Evolutionary conservation across 768 basidiomycete species (phyloP), one percentile per base, ranked within the genome.

Genomic region (Lactifluus piperatus): DNA sequence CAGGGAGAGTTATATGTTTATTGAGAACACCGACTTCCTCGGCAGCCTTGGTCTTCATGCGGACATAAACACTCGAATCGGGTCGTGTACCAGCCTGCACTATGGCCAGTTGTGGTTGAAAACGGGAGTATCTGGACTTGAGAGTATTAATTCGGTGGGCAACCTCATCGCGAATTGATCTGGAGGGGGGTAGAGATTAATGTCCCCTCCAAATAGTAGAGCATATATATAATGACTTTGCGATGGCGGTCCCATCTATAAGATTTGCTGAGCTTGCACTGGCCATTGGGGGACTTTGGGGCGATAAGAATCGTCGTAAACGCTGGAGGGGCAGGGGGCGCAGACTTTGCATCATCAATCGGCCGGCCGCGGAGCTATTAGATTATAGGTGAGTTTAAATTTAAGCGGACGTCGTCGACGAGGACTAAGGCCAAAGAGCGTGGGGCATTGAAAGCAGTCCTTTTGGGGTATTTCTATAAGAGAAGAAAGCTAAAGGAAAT

Each of bases 21-120:
- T 89, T 87, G 59, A 79, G 81, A 74, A 98, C 90, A 59, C 97
- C 94, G 64, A 90, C 86, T 74, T 98, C 92, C 66, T 92, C 84
- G 11, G 94, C 90, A 11, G 97, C 97, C 72, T 94, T 97, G 44
- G 82, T 78, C 75, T 99, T 99, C 95, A 98, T 98, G 68, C 92
- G 91, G 65, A 99, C 86, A 73, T 99, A 99, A 43, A 86, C 85
- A 20, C 79, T 76, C 5, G 94, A 98, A 71, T 97, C 95, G 22
- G 92, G 85, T 58, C 91, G 87, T 30, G 85, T 83, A 54, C 97
- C 97, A 51, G 92, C 93, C 73, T 98, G 97, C 46, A 99, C 81
- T 72, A 99, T 92, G 65, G 84, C 89, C 18, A 99, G 81, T 70
- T 86, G 83, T 13, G 97, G 90, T 67, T 85, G 82, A 77, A 98